phyloP scores from a whole-genome alignment of 345 rosid species.

The Linum tenue region DNA sequence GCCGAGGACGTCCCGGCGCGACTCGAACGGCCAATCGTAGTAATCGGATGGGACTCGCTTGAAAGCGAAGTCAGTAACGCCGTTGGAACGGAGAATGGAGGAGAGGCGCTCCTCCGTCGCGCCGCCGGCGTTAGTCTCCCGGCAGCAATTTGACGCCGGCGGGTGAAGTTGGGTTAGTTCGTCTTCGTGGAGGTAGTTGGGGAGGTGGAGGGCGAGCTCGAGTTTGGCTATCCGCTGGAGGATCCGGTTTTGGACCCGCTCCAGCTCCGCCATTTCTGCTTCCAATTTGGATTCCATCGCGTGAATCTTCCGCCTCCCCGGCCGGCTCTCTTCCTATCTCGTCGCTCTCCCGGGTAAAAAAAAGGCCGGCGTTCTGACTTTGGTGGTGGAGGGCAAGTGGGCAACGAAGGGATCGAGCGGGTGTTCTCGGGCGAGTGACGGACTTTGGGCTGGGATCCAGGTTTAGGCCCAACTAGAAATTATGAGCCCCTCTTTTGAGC shows the following conservation, averaged over 20 bases:
- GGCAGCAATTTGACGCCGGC: background rate
- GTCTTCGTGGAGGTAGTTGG: slow-evolving; percentile 12
- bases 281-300: slow-evolving; percentile 21
- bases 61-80: slow-evolving; percentile 50
- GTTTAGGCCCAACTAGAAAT: too few relatives aligned
- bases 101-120: slow-evolving; percentile 56
- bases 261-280: slow-evolving; percentile 44
- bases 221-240: slow-evolving; percentile 45
- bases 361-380: too few relatives aligned
- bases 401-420: too few relatives aligned
- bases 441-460: too few relatives aligned
- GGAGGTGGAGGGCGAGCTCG: slow-evolving; percentile 32
- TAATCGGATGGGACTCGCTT: slow-evolving; percentile 53
- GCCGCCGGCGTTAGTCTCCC: slow-evolving; percentile 9
- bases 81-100: slow-evolving; percentile 44
- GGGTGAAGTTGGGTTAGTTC: slow-evolving; percentile 12
- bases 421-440: too few relatives aligned
- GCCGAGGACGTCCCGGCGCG: slow-evolving; percentile 54
- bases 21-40: slow-evolving; percentile 66
- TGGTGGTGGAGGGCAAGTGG: too few relatives aligned
- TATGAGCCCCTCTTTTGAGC: too few relatives aligned
- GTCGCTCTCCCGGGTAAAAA: too few relatives aligned
- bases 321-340: background rate
- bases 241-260: slow-evolving; percentile 43
- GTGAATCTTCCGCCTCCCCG: too few relatives aligned